Base-by-base conservation (phyloP, 495 filamentous ascomycete genomes). In the Xylaria venustula region DNA sequence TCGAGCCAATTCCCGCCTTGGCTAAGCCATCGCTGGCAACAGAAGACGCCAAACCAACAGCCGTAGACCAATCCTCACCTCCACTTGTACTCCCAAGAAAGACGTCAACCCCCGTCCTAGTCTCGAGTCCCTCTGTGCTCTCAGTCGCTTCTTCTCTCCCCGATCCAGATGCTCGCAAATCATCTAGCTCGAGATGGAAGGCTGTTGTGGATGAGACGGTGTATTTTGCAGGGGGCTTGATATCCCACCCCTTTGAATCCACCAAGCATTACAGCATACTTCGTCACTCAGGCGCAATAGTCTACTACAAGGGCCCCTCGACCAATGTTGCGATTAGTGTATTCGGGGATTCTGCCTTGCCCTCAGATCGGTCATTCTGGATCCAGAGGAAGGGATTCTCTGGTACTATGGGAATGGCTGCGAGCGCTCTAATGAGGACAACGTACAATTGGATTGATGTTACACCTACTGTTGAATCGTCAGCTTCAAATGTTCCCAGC, bases 191-290 rank as follows among this genome's bases (percentile, higher is more conserved):
- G 14, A 62, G 73, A 64, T 75, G 77, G 76, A 74, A 78, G 51
- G 64, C 67, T 8, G 82, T 81, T 60, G 73, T 85, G 15, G 75
- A 78, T 11, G 83, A 87, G 63, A 81, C 84, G 0, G 77, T 80
- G 11, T 82, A 89, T 67, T 86, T 88, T 49, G 81, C 87, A 20
- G 83, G 82, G 2, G 86, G 87, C 3, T 71, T 90, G 30, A 78
- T 90, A 42, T 74, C 76, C 14, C 87, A 84, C 61, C 86, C 87
- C 0, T 79, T 75, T 32, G 84, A 88, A 62, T 86, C 83, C 12
- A 89, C 81, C 15, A 87, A 84, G 47, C 86, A 89, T 70, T 84
- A 79, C 64, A 87, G 83, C 41, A 85, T 90, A 53, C 76, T 90
- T 17, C 83, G 87, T 2, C 87, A 90, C 61, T 88, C 86, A 0